Conservation (phyloP, 768 basidiomycete genomes). For the Serpula lacrymans region DNA sequence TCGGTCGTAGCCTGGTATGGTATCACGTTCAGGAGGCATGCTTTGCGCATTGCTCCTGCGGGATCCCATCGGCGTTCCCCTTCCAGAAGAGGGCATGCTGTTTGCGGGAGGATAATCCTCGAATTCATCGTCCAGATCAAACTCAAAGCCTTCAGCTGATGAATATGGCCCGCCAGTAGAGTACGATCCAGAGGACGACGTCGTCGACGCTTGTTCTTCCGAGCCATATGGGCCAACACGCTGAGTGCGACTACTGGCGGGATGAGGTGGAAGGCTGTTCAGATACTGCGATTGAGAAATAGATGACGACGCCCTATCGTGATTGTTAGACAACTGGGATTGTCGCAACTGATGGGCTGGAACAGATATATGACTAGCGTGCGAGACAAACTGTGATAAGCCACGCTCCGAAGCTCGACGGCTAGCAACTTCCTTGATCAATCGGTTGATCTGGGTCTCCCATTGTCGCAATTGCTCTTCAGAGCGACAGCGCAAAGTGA, state of each 20-base stretch:
- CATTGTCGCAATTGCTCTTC: conserved; percentile 93
- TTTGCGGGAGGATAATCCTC: conserved; percentile 67
- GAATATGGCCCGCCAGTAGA: conserved; percentile 25
- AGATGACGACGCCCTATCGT: conserved; percentile 35
- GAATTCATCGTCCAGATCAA: conserved; percentile 70
- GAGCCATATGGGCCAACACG: conserved; percentile 34
- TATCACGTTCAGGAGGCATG: conserved; percentile 57
- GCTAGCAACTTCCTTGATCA: conserved; percentile 75
- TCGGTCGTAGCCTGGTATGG: conserved; percentile 44
- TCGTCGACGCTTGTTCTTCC: conserved; percentile 34
- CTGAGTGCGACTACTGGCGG: conserved; percentile 31
- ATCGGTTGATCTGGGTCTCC: conserved; percentile 84
- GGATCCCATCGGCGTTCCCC: conserved; percentile 67
- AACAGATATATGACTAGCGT: conserved; percentile 38
- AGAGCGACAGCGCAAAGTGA: conserved; percentile 88
- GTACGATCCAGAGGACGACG: conserved; percentile 29
- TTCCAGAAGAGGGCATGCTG: conserved; percentile 50
- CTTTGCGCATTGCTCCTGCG: conserved; percentile 57
- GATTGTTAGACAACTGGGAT: conserved; percentile 30
- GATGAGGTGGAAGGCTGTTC: conserved; percentile 29
- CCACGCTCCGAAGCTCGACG: conserved; percentile 67
- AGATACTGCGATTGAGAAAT: conserved; percentile 27
- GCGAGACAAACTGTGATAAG: conserved; percentile 46
- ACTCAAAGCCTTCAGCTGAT: conserved; percentile 66
- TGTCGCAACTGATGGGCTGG: conserved; percentile 35